Evolutionary conservation across 306 rosid genomes (phyloP).

Genomic region (Spatholobus suberectus): DNA sequence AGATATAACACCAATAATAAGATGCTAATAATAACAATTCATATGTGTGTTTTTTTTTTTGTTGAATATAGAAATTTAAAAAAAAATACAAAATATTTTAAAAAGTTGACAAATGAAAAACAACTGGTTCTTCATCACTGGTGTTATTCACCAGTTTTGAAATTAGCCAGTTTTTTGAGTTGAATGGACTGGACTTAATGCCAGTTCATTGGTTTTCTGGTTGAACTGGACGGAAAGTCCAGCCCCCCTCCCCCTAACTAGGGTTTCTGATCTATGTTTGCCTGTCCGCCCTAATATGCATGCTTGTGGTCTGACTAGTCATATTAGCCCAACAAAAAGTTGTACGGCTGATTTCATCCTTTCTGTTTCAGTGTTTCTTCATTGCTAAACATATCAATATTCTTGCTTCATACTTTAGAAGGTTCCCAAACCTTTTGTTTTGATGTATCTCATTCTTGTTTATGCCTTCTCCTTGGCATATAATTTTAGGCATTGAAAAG

Average conservation of each 20-base stretch:
- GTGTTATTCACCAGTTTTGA: not conserved
- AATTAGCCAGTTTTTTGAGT: not conserved
- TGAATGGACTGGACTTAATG: not conserved
- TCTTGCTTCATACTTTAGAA: constrained; percentile 29
- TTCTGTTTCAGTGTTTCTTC: constrained; percentile 4
- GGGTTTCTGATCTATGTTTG: not conserved
- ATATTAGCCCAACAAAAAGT: not conserved
- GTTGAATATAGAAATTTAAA: too few species aligned
- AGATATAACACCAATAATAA: not conserved
- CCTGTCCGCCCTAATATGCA: not conserved
- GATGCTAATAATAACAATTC: not conserved
- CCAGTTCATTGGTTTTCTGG: not conserved
- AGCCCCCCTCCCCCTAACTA: not conserved
- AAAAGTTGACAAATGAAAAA: not conserved
- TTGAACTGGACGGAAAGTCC: not conserved
- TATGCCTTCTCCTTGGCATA: constrained; percentile 44
- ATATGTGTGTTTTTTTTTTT: too few species aligned
- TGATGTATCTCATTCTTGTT: constrained; percentile 19
- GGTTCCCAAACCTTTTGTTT: constrained; percentile 25
- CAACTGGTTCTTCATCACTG: not conserved
- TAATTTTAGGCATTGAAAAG: constrained; percentile 83
- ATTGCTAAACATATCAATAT: not conserved
- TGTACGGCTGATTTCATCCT: constrained; percentile 7
- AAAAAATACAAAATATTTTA: too few species aligned
- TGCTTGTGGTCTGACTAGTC: not conserved